Conservation (phyloP, 2,329 filamentous ascomycete genomes). For the Exophiala sp. region DNA sequence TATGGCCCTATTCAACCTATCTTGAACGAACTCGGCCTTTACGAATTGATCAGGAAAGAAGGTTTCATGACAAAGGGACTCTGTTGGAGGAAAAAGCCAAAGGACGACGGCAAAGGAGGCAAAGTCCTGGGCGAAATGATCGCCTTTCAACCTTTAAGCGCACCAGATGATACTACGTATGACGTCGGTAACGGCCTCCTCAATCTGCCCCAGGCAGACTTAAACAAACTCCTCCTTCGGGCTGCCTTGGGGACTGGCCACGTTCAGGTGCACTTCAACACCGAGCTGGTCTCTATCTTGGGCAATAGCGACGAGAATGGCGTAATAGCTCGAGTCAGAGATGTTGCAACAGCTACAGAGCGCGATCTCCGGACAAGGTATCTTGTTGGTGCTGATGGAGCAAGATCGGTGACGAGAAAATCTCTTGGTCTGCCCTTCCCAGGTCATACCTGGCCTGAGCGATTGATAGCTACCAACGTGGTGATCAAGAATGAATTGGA, state of each 20-base stretch:
- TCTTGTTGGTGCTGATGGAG: conserved; percentile 13
- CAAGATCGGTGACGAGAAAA: conserved; percentile 6
- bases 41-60: conserved; percentile 12
- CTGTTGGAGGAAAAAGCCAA: conserved; percentile 8
- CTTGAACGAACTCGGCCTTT: conserved; percentile 10
- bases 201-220: conserved; percentile 11
- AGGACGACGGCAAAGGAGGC: conserved; percentile 11
- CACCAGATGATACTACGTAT: conserved; percentile 4
- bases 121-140: conserved; percentile 12
- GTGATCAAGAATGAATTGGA: conserved; percentile 4
- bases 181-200: conserved; percentile 5
- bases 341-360: background rate
- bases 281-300: conserved; percentile 6
- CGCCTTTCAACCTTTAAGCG: conserved; percentile 3
- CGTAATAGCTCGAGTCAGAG: conserved; percentile 1
- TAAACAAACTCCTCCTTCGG: conserved; percentile 11
- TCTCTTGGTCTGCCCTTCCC: conserved; percentile 12
- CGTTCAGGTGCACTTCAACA: conserved; percentile 12
- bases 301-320: conserved; percentile 2
- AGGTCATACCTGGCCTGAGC: conserved; percentile 19
- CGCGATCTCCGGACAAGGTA: conserved; percentile 1
- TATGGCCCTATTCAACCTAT: conserved; percentile 6
- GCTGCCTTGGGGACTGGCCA: conserved; percentile 14
- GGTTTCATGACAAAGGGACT: conserved; percentile 16
- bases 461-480: conserved; percentile 14